Evolutionary conservation across 768 basidiomycete species (phyloP), one percentile per base, ranked within the genome.

Genomic region (Agaricus sinodeliciosus): DNA sequence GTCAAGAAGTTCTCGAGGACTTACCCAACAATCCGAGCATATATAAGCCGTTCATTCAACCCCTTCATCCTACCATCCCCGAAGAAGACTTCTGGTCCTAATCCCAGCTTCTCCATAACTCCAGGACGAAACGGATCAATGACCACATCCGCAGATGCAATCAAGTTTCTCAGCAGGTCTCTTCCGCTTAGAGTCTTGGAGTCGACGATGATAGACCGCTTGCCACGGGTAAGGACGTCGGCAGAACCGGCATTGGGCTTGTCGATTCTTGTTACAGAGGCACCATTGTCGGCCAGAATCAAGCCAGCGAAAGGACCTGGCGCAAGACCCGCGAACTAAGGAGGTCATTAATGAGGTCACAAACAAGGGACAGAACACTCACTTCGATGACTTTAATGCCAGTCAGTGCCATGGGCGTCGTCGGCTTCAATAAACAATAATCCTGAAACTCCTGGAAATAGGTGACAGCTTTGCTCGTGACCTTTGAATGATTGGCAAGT

Each of bases 51-150:
- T 59, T 77, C 71, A 58, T 92, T 91, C 49, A 80, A 48, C 3
- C 82, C 84, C 44, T 70, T 68, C 19, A 59, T 59, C 3, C 58
- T 58, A 4, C 67, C 72, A 28, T 62, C 61, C 44, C 82, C 81
- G 15, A 89, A 68, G 60, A 91, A 90, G 3, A 84, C 73, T 4
- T 85, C 79, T 0, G 90, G 90, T 9, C 87, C 90, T 15, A 93
- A 70, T 2, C 85, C 85, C 27, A 90, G 69, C 55, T 78, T 76
- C 62, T 93, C 90, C 69, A 92, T 73, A 2, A 91, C 87, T 1
- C 90, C 90, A 46, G 90, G 88, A 43, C 90, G 73, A 65, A 87
- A 93, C 1, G 90, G 82, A 62, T 93, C 90, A 60, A 93, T 87
- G 42, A 92, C 69, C 13, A 92, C 76, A 65, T 93, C 90, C n/a